phyloP scores from a whole-genome alignment of 306 rosid genomes.

The Coriaria nepalensis region DNA sequence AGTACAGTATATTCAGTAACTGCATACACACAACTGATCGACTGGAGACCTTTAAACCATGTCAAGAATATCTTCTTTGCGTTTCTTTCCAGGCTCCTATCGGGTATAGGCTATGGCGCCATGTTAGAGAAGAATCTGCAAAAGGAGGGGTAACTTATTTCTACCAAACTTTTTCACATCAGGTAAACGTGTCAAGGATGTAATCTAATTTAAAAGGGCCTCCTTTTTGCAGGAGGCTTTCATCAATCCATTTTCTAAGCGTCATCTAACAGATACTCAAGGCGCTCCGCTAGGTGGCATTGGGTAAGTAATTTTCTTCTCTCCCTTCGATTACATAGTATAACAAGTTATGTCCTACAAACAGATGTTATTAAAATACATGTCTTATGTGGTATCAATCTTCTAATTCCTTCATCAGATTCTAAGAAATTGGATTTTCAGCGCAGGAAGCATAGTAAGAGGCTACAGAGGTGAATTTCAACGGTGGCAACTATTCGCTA shows the following conservation, averaged over 20 bases:
- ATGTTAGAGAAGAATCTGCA: constrained; percentile 48
- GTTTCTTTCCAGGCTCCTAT: constrained; percentile 56
- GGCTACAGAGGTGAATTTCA: constrained; percentile 78
- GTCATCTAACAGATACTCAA: constrained; percentile 40
- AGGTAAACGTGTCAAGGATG: constrained; percentile 1
- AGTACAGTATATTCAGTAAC: not conserved
- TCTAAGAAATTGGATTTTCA: constrained; percentile 17
- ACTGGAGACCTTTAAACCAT: not conserved
- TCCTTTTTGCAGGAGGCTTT: constrained; percentile 28
- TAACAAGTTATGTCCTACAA: not conserved
- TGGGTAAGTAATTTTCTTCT: constrained; percentile 42
- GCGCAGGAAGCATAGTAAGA: constrained; percentile 93
- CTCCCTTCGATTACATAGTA: not conserved
- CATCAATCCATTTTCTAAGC: constrained; percentile 63
- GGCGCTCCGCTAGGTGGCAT: constrained; percentile 87
- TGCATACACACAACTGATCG: not conserved
- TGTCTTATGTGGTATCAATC: not conserved
- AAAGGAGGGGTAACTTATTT: constrained; percentile 53
- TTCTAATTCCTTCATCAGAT: not conserved
- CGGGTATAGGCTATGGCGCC: constrained; percentile 57
- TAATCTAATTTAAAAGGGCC: constrained; percentile 9
- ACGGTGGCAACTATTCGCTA: constrained; percentile 83
- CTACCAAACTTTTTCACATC: constrained; percentile 5
- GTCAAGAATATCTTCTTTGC: constrained; percentile 9
- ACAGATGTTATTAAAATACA: not conserved